Conservation (phyloP, 257 asterid species). For the Craterostigma plantagineum region DNA sequence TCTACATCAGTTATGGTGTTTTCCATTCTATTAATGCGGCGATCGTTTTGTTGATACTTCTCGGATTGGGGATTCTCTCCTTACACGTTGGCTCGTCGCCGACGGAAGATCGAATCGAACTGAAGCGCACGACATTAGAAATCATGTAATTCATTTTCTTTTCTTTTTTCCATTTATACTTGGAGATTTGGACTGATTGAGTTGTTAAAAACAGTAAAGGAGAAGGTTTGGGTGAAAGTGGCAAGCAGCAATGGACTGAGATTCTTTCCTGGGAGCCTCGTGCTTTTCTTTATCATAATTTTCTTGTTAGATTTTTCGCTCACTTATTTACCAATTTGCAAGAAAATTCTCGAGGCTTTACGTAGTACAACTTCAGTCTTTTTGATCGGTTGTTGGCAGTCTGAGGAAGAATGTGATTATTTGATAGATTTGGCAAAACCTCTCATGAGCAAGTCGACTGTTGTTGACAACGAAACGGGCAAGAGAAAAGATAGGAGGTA, state of each 20-base stretch:
- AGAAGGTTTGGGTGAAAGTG: slow-evolving; percentile 32
- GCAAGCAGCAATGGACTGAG: slow-evolving; percentile 80
- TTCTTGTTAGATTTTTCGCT: slow-evolving; percentile 35
- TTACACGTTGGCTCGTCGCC: slow-evolving; percentile 24
- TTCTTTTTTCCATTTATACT: too few species aligned
- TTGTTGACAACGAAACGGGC: slow-evolving; percentile 81
- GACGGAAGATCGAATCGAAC: too few species aligned
- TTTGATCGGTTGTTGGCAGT: slow-evolving; percentile 61
- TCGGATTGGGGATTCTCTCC: slow-evolving; percentile 46
- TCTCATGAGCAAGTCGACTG: slow-evolving; percentile 69
- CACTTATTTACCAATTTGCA: background rate
- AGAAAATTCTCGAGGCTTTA: slow-evolving; percentile 1
- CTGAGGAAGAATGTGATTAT: slow-evolving; percentile 83
- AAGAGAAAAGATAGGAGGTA: slow-evolving; percentile 87
- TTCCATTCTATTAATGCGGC: slow-evolving; percentile 44
- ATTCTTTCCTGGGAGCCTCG: slow-evolving; percentile 92
- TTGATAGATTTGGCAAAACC: slow-evolving; percentile 80
- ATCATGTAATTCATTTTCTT: too few species aligned
- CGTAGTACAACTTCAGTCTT: too few species aligned
- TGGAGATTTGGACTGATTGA: too few species aligned
- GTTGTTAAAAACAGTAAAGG: background rate
- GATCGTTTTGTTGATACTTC: slow-evolving; percentile 37
- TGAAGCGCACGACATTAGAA: too few species aligned
- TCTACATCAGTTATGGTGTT: slow-evolving; percentile 33
- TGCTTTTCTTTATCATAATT: slow-evolving; percentile 66